Base-by-base conservation (phyloP, 208 protist genomes). In the Trypanosomatidae sp. region DNA sequence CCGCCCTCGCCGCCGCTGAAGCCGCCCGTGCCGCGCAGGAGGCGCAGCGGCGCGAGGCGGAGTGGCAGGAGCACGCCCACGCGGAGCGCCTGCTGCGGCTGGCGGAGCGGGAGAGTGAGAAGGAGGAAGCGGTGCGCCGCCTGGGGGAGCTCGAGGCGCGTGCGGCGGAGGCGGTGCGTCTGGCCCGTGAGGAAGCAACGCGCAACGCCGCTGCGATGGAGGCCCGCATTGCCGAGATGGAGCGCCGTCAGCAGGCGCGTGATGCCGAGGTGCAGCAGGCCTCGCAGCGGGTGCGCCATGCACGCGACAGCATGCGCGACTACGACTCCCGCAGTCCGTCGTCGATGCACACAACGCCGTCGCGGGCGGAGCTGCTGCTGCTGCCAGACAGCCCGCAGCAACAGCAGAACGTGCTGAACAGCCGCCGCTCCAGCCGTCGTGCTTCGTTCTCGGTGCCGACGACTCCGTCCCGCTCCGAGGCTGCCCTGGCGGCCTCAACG, bases 201-300 rank as follows among this genome's bases (percentile, higher is more conserved):
- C 71, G 66, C 36, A 73, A 66, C 41, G 69, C 85, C 25, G 79
- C 74, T 10, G 80, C 74, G 36, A 80, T 82, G 28, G 65, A 88
- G 69, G 77, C 66, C 46, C 79, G 84, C 30, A 19, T 92, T 1
- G 81, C 81, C 28, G 78, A 87, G 43, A 64, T 92, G 71, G 78
- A 85, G 69, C 56, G 39, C 22, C 84, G 83, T 0, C 77, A 88
- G 69, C 75, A 70, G 19, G 77, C 62, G n/a, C 88, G 85, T 5
- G 80, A 77, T 44, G 79, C 56, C 41, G 66, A 82, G 59, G 74
- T 92, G 69, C 71, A 81, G 55, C 62, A 68, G 6, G 88, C 87
- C 12, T 36, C 69, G 59, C 76, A 83, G 70, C 75, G 72, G 33
- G 53, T 73, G 67, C 71, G 71, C 17, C 44, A 47, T 58, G 77